These are phyloP conservation scores for Groenewaldozyma sp. DNA, from an alignment of 1,139 yeast genomes.

Conservation along the genomic window DNA sequence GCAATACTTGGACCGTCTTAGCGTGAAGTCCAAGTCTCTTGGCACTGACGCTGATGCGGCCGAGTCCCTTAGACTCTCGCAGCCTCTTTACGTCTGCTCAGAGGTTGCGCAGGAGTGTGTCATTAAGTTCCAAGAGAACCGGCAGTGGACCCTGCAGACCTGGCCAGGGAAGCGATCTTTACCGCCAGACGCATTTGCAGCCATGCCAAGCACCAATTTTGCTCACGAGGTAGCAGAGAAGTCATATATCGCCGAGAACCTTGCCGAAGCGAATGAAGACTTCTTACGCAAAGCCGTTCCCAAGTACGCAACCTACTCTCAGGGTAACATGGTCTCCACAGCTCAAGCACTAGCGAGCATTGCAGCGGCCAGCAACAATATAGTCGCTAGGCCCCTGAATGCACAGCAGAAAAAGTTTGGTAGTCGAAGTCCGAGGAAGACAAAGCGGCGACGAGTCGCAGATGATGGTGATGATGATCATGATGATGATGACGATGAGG, in stretches of 20 bases:
- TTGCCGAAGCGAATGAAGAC: slow-evolving; percentile 20
- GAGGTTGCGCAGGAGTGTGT: slow-evolving; percentile 65
- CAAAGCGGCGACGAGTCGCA: neutral
- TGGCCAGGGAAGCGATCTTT: slow-evolving; percentile 74
- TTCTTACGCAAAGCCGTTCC: slow-evolving; percentile 5
- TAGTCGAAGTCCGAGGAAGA: neutral
- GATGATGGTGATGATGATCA: neutral
- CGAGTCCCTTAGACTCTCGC: slow-evolving; percentile 15
- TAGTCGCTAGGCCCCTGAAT: too few species aligned
- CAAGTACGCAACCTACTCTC: neutral
- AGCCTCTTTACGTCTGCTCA: slow-evolving; percentile 52
- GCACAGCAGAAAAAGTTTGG: slow-evolving; percentile 1
- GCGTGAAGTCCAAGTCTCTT: slow-evolving; percentile 20
- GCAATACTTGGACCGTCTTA: slow-evolving; percentile 57
- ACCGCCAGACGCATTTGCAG: slow-evolving; percentile 55
- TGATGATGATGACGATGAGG: slow-evolving; percentile 3
- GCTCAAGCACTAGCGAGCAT: neutral
- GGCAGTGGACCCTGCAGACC: slow-evolving; percentile 62
- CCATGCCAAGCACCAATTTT: slow-evolving; percentile 36
- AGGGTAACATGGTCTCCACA: neutral
- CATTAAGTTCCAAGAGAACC: slow-evolving; percentile 46
- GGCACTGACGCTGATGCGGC: slow-evolving; percentile 25
- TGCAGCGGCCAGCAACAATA: neutral
- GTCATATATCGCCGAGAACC: slow-evolving; percentile 41
- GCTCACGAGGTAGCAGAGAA: slow-evolving; percentile 26